A percentile compares a stretch with the other conserved stretches of the same genome.
Evolutionary conservation across 2,329 filamentous ascomycete species (phyloP).

Genomic region (Venturia asperata): DNA sequence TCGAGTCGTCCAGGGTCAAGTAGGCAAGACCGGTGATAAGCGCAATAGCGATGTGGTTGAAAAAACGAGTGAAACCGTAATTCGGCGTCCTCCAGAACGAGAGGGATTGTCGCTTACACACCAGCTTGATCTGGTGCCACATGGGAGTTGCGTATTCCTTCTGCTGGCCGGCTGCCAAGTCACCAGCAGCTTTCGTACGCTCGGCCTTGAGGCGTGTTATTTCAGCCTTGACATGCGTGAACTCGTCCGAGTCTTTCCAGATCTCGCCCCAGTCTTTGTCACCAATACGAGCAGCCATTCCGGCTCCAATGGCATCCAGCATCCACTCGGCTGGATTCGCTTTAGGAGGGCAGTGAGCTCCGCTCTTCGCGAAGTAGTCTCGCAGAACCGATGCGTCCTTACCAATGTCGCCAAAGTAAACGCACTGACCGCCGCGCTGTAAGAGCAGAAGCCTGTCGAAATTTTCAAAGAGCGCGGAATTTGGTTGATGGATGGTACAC

Average conservation of each 20-base stretch:
- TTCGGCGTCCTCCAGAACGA: constrained; percentile 81
- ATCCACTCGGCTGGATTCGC: constrained; percentile 66
- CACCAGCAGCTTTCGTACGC: constrained; percentile 44
- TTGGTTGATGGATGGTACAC: constrained; percentile 88
- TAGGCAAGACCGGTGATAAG: constrained; percentile 74
- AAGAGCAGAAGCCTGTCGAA: constrained; percentile 78
- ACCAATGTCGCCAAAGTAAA: constrained; percentile 83
- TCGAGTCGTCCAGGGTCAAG: constrained; percentile 67
- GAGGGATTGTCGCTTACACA: constrained; percentile 65
- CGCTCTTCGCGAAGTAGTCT: constrained; percentile 44
- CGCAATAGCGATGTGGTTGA: constrained; percentile 74
- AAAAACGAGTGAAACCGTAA: constrained; percentile 81
- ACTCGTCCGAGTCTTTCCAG: constrained; percentile 67
- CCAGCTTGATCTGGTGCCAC: constrained; percentile 68
- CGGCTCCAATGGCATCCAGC: constrained; percentile 76
- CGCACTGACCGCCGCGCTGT: constrained; percentile 68
- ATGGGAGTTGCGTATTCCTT: constrained; percentile 78
- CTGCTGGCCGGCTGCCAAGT: constrained; percentile 44
- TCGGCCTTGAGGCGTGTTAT: constrained; percentile 60
- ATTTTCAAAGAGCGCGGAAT: constrained; percentile 77
- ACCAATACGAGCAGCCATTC: constrained; percentile 58
- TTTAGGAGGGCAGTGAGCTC: constrained; percentile 51
- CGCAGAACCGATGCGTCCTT: constrained; percentile 65
- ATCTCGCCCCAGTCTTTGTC: constrained; percentile 69
- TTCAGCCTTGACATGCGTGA: constrained; percentile 57